Evolutionary conservation across 2,329 filamentous ascomycete species (phyloP).

Genomic region (Monosporascus sp.): DNA sequence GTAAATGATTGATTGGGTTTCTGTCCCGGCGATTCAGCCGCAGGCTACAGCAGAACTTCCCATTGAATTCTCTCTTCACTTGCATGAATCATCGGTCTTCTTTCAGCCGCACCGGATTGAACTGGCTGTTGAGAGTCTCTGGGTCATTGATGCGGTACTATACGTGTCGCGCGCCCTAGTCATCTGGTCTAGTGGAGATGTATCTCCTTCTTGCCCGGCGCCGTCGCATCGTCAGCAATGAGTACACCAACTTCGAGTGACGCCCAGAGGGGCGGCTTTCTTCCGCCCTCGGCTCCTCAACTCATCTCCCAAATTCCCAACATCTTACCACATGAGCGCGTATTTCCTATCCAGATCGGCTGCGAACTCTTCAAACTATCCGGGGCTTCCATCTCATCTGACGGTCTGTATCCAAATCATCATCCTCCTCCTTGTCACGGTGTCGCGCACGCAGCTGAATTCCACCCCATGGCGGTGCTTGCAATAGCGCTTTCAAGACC

Average conservation of each 20-base stretch:
- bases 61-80: too few relatives aligned
- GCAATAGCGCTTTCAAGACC: neutral
- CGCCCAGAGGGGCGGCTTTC: conserved; percentile 20
- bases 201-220: neutral
- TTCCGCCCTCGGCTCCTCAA: conserved; percentile 25
- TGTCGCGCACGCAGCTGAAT: conserved; percentile 2
- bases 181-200: neutral
- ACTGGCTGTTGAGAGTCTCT: too few relatives aligned
- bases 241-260: conserved; percentile 24
- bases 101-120: too few relatives aligned
- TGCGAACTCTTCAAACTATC: conserved; percentile 68
- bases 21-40: too few relatives aligned
- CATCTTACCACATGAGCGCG: conserved; percentile 63
- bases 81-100: too few relatives aligned
- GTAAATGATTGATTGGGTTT: too few relatives aligned
- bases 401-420: conserved; percentile 46
- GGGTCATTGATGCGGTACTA: too few relatives aligned
- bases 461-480: neutral
- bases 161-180: too few relatives aligned
- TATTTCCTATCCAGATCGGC: conserved; percentile 71
- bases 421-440: conserved; percentile 4
- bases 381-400: conserved; percentile 66
- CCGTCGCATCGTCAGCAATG: conserved; percentile 16
- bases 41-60: too few relatives aligned
- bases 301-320: conserved; percentile 44